Evolutionary conservation across 805 yeast species (phyloP).

Genomic region (Ogataea degrootiae): DNA sequence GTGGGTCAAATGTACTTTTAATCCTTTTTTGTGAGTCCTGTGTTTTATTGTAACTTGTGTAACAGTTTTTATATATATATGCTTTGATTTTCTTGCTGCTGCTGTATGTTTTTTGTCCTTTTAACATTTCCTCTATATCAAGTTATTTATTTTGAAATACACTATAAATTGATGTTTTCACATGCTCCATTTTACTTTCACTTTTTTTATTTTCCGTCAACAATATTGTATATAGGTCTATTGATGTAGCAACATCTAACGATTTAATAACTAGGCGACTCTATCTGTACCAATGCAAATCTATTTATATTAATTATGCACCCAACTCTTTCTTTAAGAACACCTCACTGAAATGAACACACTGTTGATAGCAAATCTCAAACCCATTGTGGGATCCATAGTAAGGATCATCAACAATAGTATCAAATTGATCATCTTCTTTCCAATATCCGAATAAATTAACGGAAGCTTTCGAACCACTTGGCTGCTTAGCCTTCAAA

Average conservation of each 20-base stretch:
- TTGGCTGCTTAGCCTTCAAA: constrained; percentile 50
- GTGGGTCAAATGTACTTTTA: neutral
- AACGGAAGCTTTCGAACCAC: constrained; percentile 43
- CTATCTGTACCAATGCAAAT: too few species aligned
- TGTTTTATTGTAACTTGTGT: neutral
- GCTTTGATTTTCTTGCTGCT: too few species aligned
- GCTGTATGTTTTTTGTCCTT: too few species aligned
- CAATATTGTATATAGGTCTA: too few species aligned
- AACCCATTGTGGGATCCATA: constrained; percentile 86
- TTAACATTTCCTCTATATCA: too few species aligned
- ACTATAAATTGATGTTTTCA: too few species aligned
- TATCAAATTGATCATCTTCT: constrained; percentile 42
- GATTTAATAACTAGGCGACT: too few species aligned
- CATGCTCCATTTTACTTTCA: too few species aligned
- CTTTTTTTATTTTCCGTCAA: too few species aligned
- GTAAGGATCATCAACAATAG: constrained; percentile 83
- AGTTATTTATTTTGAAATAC: too few species aligned
- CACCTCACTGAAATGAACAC: constrained; percentile 67
- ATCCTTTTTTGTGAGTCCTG: neutral
- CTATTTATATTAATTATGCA: neutral
- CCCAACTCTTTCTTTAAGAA: constrained; percentile 50
- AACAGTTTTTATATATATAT: too few species aligned
- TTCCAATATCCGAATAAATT: constrained; percentile 80
- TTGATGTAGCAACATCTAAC: too few species aligned
- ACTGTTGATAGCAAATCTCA: constrained; percentile 71